A percentile compares a stretch with the other conserved stretches of the same genome.
phyloP scores from a whole-genome alignment of 2,329 filamentous ascomycete genomes.

The Aspergillus sclerotialis region DNA sequence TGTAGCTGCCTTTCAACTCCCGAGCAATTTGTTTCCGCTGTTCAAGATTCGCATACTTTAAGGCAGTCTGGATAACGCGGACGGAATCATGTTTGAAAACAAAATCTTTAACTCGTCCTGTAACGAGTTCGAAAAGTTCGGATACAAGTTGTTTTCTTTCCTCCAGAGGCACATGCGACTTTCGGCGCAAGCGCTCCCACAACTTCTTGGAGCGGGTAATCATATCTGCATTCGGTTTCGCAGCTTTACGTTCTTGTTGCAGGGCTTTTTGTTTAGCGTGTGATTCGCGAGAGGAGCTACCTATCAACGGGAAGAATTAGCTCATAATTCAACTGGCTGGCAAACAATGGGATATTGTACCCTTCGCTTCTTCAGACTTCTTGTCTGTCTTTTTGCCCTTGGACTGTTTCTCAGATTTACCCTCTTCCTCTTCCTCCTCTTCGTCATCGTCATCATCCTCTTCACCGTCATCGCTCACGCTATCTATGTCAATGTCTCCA shows the following conservation, averaged over 20 bases:
- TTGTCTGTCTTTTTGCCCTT: conserved; percentile 11
- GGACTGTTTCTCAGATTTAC: conserved; percentile 11
- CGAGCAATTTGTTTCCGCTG: conserved; percentile 80
- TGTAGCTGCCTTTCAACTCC: conserved; percentile 80
- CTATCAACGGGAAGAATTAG: conserved; percentile 29
- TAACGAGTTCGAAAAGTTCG: conserved; percentile 87
- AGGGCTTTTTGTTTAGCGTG: conserved; percentile 90
- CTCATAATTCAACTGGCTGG: not conserved
- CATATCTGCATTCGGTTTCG: conserved; percentile 87
- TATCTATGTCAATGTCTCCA: conserved; percentile 28
- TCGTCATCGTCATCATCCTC: conserved; percentile 44
- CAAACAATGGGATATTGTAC: conserved; percentile 16
- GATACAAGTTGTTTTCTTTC: conserved; percentile 80
- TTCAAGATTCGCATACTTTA: conserved; percentile 85
- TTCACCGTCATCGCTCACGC: conserved; percentile 45
- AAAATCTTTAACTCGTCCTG: conserved; percentile 85
- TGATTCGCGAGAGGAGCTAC: conserved; percentile 71
- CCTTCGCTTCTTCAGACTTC: conserved; percentile 15
- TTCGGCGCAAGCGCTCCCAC: conserved; percentile 87
- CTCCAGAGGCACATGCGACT: conserved; percentile 85
- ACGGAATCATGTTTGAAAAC: conserved; percentile 98
- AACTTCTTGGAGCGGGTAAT: conserved; percentile 89
- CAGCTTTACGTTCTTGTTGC: conserved; percentile 78
- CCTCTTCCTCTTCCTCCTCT: conserved; percentile 23
- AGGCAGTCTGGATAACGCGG: conserved; percentile 89